phyloP scores from a whole-genome alignment of 305 asterid species.

The Salvia sclarea region DNA sequence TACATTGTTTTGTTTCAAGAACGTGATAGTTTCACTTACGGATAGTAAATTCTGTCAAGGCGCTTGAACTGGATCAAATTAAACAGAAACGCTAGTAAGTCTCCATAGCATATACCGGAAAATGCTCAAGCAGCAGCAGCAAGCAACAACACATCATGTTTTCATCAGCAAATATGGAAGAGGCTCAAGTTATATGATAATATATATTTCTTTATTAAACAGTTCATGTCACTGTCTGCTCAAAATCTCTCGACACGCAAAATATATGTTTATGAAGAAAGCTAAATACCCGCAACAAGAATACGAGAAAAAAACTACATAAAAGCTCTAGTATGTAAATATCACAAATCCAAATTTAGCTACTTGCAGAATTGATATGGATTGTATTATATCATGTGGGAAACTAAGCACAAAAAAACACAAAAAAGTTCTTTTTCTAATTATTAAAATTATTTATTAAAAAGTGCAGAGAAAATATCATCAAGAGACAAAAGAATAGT shows the following conservation, averaged over 20 bases:
- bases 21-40: conserved; percentile 57
- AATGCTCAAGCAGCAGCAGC: conserved; percentile 22
- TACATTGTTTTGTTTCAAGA: conserved; percentile 20
- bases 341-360: background rate
- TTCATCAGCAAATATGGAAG: background rate
- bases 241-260: background rate
- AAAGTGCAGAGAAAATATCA: conserved; percentile 42
- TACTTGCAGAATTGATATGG: background rate
- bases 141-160: background rate
- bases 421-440: too few species aligned
- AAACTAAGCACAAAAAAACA: too few species aligned
- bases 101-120: background rate
- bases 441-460: background rate
- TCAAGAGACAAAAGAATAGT: conserved; percentile 46
- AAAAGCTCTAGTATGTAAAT: background rate
- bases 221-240: background rate
- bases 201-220: background rate
- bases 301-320: background rate
- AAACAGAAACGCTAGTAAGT: conserved; percentile 36
- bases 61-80: conserved; percentile 55
- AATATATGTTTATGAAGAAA: conserved; percentile 1
- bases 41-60: conserved; percentile 67
- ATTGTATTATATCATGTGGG: too few species aligned
- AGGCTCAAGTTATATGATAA: background rate
- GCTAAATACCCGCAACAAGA: background rate